Base-by-base conservation (phyloP, 192 early-diverging fungal species). In the Linnemannia elongata region DNA sequence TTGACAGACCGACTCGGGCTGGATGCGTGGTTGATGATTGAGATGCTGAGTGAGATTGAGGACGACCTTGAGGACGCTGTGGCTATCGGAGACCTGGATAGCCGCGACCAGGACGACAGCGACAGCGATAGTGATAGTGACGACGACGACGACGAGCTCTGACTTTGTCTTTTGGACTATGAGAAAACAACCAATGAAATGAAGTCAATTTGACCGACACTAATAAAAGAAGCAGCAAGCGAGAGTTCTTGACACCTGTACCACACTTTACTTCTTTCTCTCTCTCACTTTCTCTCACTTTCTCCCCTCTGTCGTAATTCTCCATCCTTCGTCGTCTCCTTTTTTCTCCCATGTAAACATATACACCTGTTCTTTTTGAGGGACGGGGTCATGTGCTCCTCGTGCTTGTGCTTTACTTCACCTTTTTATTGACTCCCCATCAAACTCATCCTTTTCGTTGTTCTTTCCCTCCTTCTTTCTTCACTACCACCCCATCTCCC, bases 11-110 rank as follows among this genome's bases (percentile, higher is more conserved):
- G 30, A 22, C 33, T 87, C 4, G 80, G 85, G 27, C 24, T 36
- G 18, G 76, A 71, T 35, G 79, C 85, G 1, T n/a, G 66, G 76
- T 24, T 87, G 30, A 36, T 87, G 60, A 45, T 78, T 30, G 78
- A 87, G 27, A 81, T 87, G 30, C 49, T 87, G 36, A 57, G 72
- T 1, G 85, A 87, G 75, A 69, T 87, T 33, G 80, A 81, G 24
- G 72, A 12, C 20, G 79, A 81, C 4, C 30, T 86, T 1, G 84
- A 81, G 60, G 75, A 77, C 7, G 60, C 60, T 33, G 60, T 12
- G 60, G 35, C 45, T 41, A 63, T 20, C 78, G 30, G 52, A 3
- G 42, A 74, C 45, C n/a, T 74, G 45, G 27, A 27, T 20, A 24
- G 2, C 27, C 0, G 60, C 30, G 27, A 66, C 27, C 60, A 33